phyloP scores from a whole-genome alignment of 768 basidiomycete species.

The Russula vinacea region DNA sequence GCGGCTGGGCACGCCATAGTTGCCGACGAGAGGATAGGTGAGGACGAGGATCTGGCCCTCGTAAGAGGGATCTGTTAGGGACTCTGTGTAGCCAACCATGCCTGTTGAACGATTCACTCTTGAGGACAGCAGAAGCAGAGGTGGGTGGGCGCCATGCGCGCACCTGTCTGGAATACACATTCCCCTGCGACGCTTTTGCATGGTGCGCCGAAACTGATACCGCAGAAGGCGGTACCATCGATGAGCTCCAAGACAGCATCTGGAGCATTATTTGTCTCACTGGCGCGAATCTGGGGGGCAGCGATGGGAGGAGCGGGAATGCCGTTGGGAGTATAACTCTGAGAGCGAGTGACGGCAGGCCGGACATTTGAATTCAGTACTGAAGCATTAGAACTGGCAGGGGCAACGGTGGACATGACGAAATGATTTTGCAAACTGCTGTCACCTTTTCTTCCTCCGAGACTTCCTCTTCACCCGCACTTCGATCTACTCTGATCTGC shows the following conservation, averaged over 20 bases:
- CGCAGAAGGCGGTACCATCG: conserved; percentile 85
- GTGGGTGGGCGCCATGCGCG: conserved; percentile 33
- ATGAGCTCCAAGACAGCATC: conserved; percentile 84
- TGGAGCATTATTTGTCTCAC: conserved; percentile 28
- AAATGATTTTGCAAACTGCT: conserved; percentile 1
- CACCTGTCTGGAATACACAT: conserved; percentile 99
- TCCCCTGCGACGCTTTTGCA: conserved; percentile 91
- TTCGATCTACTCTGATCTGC: not conserved
- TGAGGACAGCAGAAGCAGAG: conserved; percentile 15
- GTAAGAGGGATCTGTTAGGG: conserved; percentile 97
- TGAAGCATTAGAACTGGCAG: conserved; percentile 2
- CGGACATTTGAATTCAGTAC: conserved; percentile 32
- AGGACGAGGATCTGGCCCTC: conserved; percentile 96
- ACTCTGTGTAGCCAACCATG: conserved; percentile 99
- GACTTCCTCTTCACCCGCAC: conserved; percentile 28
- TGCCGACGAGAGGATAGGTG: conserved; percentile 95
- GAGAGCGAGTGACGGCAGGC: conserved; percentile 46
- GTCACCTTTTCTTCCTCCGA: not conserved
- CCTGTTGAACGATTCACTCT: conserved; percentile 48
- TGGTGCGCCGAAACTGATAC: conserved; percentile 91
- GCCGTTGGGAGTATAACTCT: conserved; percentile 41
- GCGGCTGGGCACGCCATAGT: conserved; percentile 92
- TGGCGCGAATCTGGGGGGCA: conserved; percentile 33
- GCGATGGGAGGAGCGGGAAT: conserved; percentile 39
- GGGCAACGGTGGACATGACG: conserved; percentile 12